These are phyloP conservation scores for Besnoitia besnoiti DNA, from an alignment of 169 alveolate genomes.

Conservation along the genomic window DNA sequence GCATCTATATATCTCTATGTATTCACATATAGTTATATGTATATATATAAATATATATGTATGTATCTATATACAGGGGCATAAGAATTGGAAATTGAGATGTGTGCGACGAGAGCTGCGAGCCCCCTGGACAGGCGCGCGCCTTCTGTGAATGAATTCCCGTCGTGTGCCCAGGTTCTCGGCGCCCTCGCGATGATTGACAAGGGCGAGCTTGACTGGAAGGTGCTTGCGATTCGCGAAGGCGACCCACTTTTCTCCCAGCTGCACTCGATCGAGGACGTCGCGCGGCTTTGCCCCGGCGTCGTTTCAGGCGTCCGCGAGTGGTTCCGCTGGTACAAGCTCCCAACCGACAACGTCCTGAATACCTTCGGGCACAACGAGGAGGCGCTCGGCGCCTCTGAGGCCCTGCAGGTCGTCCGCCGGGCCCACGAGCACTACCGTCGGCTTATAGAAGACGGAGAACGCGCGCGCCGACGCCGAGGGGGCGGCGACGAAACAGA, in stretches of 20 bases:
- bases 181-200: constrained; percentile 92
- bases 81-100: too few species aligned
- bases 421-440: constrained; percentile 29
- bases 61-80: not conserved
- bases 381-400: constrained; percentile 60
- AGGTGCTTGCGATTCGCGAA: constrained; percentile 77
- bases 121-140: too few species aligned
- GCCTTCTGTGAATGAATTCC: too few species aligned
- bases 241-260: constrained; percentile 37
- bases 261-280: constrained; percentile 61
- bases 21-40: not conserved
- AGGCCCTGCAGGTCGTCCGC: constrained; percentile 31
- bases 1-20: too few species aligned
- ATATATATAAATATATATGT: too few species aligned
- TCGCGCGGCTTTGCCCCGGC: constrained; percentile 66
- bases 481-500: not conserved
- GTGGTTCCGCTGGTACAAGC: constrained; percentile 78
- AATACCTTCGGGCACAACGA: constrained; percentile 72
- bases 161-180: constrained; percentile 76
- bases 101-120: too few species aligned
- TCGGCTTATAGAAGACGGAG: not conserved
- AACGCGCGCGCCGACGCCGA: not conserved
- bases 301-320: constrained; percentile 70
- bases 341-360: constrained; percentile 55
- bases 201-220: constrained; percentile 93